Conservation (phyloP, 2,329 filamentous ascomycete species). For the Chaetoscypha palmicola region DNA sequence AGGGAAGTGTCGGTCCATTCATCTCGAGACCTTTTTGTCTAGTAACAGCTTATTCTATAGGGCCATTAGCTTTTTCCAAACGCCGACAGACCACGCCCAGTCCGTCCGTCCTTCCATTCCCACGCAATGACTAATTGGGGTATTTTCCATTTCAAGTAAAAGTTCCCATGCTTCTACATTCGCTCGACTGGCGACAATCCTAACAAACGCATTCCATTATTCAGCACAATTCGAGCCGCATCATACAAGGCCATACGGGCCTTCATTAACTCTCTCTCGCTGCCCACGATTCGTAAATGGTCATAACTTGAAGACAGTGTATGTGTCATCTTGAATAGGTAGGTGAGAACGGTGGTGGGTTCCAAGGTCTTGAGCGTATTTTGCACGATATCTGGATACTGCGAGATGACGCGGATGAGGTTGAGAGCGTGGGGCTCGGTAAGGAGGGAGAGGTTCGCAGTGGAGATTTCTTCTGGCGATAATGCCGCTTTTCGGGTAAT, state of each 20-base stretch:
- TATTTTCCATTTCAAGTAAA: too few relatives aligned
- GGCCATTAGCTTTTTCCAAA: too few relatives aligned
- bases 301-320: conserved; percentile 74
- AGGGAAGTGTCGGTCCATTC: too few relatives aligned
- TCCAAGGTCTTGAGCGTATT: conserved; percentile 82
- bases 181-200: conserved; percentile 69
- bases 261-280: conserved; percentile 61
- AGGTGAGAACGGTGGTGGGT: conserved; percentile 57
- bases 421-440: conserved; percentile 66
- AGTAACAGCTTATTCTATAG: too few relatives aligned
- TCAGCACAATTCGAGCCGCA: conserved; percentile 65
- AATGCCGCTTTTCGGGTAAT: conserved; percentile 53
- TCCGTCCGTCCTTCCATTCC: too few relatives aligned
- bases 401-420: conserved; percentile 67
- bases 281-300: conserved; percentile 73
- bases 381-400: conserved; percentile 78
- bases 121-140: too few relatives aligned
- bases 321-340: conserved; percentile 84
- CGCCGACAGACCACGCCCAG: too few relatives aligned
- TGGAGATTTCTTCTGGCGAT: conserved; percentile 48
- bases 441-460: conserved; percentile 61
- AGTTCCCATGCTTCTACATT: conserved; percentile 10
- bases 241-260: conserved; percentile 75
- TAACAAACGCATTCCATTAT: conserved; percentile 76
- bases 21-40: too few relatives aligned